These are phyloP conservation scores for Pythium rhizo-oryzae DNA, from an alignment of 352 stramenopile species.

Conservation along the genomic window DNA sequence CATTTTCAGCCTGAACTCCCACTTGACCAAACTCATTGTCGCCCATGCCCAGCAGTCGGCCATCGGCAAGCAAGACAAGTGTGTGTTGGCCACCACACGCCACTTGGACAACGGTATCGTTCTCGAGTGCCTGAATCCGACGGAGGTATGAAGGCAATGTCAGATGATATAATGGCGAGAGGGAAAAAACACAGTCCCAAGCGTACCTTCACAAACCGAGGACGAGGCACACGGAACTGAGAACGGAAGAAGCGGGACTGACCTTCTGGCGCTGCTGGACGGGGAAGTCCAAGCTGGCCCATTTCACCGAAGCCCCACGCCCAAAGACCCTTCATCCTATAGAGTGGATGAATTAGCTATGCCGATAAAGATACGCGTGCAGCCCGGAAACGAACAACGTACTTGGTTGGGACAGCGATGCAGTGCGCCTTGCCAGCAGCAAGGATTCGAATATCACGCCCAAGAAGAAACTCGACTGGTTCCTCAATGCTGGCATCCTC, in stretches of 20 bases:
- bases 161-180: too few species aligned
- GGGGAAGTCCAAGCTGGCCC: conserved; percentile 70
- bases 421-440: conserved; percentile 64
- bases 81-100: conserved; percentile 73
- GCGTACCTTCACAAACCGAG: conserved; percentile 65
- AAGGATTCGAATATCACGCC: conserved; percentile 65
- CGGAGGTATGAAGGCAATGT: not conserved
- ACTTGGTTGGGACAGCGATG: conserved; percentile 57
- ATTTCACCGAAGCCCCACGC: conserved; percentile 76
- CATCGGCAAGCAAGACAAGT: conserved; percentile 66
- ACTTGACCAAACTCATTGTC: conserved; percentile 79
- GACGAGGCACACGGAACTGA: conserved; percentile 71
- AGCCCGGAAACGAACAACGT: not conserved
- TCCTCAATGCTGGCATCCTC: conserved; percentile 66
- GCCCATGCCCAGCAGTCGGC: conserved; percentile 66
- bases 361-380: not conserved
- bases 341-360: not conserved
- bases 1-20: conserved; percentile 37
- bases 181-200: not conserved
- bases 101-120: conserved; percentile 56
- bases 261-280: conserved; percentile 44
- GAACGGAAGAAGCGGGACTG: conserved; percentile 84
- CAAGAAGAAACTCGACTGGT: conserved; percentile 69
- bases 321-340: conserved; percentile 69
- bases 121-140: conserved; percentile 53